Evolutionary conservation across 2,329 filamentous ascomycete genomes (phyloP).

Genomic region (Scedosporium minutisporum): DNA sequence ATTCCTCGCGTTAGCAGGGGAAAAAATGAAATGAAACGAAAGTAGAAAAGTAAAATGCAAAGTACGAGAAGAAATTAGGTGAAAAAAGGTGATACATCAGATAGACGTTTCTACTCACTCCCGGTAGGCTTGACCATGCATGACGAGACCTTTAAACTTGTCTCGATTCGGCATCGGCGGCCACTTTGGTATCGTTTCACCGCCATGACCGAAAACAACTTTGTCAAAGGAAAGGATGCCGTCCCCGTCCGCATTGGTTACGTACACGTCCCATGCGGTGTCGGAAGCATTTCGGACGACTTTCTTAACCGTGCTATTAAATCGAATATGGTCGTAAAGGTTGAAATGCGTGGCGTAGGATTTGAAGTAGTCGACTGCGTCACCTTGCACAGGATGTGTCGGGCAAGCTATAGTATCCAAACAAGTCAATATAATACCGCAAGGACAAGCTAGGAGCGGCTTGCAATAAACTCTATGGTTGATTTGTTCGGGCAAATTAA

Average conservation of each 20-base stretch:
- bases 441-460: too few species aligned
- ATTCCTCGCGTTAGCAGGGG: too few species aligned
- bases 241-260: conserved; percentile 15
- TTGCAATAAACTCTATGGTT: too few species aligned
- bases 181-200: conserved; percentile 22
- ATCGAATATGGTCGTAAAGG: conserved; percentile 22
- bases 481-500: neutral
- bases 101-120: conserved; percentile 10
- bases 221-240: conserved; percentile 22
- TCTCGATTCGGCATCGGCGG: conserved; percentile 22
- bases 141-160: conserved; percentile 22
- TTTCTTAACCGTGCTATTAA: conserved; percentile 20
- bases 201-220: conserved; percentile 20
- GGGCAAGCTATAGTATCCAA: conserved; percentile 15
- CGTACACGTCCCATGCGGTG: conserved; percentile 22
- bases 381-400: conserved; percentile 13
- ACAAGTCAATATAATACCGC: neutral
- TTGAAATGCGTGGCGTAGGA: conserved; percentile 28
- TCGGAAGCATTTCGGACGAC: conserved; percentile 18
- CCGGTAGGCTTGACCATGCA: conserved; percentile 24
- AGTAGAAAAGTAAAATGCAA: neutral
- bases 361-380: conserved; percentile 28
- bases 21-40: neutral
- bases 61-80: neutral
- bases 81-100: neutral